Percentiles rank a stretch among this genome's conserved stretches.
These are phyloP conservation scores for Cyclotella baltica DNA, from an alignment of 108 stramenopile species.

Conservation along the genomic window DNA sequence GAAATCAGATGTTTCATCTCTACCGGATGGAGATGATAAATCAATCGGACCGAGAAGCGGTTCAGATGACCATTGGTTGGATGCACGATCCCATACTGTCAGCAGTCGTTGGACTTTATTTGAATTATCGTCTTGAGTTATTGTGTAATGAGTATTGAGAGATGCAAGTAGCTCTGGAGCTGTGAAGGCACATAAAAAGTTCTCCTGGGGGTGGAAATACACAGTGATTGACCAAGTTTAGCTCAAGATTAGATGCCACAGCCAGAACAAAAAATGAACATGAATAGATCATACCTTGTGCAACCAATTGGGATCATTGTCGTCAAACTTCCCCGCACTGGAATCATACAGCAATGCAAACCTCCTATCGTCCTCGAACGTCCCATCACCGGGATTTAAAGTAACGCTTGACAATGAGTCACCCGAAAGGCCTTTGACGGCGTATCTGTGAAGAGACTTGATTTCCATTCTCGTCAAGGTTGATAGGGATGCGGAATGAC, in stretches of 20 bases:
- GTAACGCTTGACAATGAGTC: constrained; percentile 39
- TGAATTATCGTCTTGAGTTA: not conserved
- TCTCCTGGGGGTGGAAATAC: constrained; percentile 38
- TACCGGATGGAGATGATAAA: constrained; percentile 33
- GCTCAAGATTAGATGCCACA: not conserved
- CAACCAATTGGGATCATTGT: constrained; percentile 56
- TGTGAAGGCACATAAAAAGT: constrained; percentile 74
- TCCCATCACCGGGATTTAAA: constrained; percentile 43
- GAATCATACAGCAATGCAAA: constrained; percentile 57
- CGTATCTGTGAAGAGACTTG: constrained; percentile 58
- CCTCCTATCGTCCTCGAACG: constrained; percentile 73
- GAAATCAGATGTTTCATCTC: constrained; percentile 53
- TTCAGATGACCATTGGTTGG: not conserved
- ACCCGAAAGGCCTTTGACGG: constrained; percentile 66
- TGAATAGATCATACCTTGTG: constrained; percentile 42
- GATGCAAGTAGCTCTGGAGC: constrained; percentile 60
- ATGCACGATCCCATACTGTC: constrained; percentile 42
- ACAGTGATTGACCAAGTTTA: not conserved
- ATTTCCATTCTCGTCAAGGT: constrained; percentile 22
- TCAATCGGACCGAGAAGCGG: constrained; percentile 53
- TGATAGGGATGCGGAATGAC: not conserved
- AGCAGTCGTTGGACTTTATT: constrained; percentile 29
- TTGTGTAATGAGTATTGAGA: constrained; percentile 37
- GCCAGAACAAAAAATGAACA: not conserved
- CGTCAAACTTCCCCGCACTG: constrained; percentile 16